These are phyloP conservation scores for Colletotrichum echinochloae DNA, from an alignment of 2,329 filamentous ascomycete genomes.

Conservation along the genomic window DNA sequence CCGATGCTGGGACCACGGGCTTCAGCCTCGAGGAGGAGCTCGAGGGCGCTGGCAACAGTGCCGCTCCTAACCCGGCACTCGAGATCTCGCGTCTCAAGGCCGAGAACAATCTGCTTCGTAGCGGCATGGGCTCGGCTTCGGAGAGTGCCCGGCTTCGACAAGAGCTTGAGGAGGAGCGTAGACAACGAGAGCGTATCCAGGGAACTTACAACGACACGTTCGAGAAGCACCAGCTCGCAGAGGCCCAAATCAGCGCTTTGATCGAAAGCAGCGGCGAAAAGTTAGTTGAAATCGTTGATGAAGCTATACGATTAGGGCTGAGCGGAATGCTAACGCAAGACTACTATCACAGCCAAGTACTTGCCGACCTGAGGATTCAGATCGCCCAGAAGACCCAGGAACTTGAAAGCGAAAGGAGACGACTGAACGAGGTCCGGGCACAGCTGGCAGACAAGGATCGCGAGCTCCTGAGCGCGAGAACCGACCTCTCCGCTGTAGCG, in stretches of 20 bases:
- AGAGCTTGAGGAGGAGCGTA: conserved; percentile 67
- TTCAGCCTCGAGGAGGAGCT: conserved; percentile 72
- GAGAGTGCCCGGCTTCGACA: conserved; percentile 66
- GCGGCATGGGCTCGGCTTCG: conserved; percentile 64
- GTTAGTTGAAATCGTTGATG: conserved; percentile 58
- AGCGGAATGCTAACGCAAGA: conserved; percentile 57
- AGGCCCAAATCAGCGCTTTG: conserved; percentile 69
- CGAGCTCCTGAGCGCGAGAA: conserved; percentile 63
- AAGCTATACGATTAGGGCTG: conserved; percentile 43
- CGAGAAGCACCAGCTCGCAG: conserved; percentile 67
- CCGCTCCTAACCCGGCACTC: conserved; percentile 57
- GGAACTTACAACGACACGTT: conserved; percentile 67
- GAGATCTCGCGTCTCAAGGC: conserved; percentile 70
- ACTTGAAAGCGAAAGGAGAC: conserved; percentile 53
- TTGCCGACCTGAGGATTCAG: conserved; percentile 63
- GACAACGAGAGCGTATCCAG: conserved; percentile 64
- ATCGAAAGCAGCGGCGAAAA: conserved; percentile 62
- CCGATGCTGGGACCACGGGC: conserved; percentile 45
- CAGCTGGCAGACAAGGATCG: conserved; percentile 66
- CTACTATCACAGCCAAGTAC: conserved; percentile 64
- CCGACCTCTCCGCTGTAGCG: conserved; percentile 66
- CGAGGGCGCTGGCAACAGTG: conserved; percentile 59
- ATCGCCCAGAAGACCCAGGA: conserved; percentile 59
- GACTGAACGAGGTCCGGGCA: conserved; percentile 54
- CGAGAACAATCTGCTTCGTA: conserved; percentile 70